These are phyloP conservation scores for Lentinula raphanica DNA, from an alignment of 768 basidiomycete genomes.

Conservation along the genomic window DNA sequence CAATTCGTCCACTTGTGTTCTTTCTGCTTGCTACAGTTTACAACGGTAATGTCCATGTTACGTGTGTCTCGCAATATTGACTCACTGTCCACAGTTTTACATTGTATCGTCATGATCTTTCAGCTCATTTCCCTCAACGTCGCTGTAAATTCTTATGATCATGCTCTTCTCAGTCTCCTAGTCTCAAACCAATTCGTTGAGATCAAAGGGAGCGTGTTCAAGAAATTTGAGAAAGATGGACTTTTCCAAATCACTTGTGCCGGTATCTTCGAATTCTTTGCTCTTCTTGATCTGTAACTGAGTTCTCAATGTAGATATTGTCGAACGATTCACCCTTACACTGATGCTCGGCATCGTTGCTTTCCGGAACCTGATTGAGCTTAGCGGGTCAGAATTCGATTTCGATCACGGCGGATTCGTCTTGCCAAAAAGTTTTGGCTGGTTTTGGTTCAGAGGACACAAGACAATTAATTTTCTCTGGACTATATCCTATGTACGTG, in stretches of 20 bases:
- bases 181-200: conserved; percentile 99
- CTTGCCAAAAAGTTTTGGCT: conserved; percentile 79
- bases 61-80: not conserved
- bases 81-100: conserved; percentile 51
- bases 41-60: conserved; percentile 50
- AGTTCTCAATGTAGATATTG: conserved; percentile 76
- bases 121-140: conserved; percentile 94
- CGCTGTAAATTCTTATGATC: conserved; percentile 96
- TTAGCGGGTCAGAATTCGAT: conserved; percentile 86
- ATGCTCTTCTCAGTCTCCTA: conserved; percentile 87
- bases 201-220: conserved; percentile 99
- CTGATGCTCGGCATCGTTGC: conserved; percentile 91
- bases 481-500: conserved; percentile 84
- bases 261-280: conserved; percentile 38
- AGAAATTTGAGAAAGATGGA: conserved; percentile 98
- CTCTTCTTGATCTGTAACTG: not conserved
- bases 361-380: conserved; percentile 90
- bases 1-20: conserved; percentile 76
- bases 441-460: conserved; percentile 59
- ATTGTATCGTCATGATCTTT: conserved; percentile 93
- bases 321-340: conserved; percentile 89
- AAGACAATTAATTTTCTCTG: conserved; percentile 54
- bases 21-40: conserved; percentile 80
- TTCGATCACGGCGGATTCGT: conserved; percentile 61
- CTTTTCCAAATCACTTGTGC: conserved; percentile 98